Evolutionary conservation across 1,284 basidiomycete genomes (phyloP), one percentile per base, ranked within the genome.

Genomic region (Ceratobasidium sp.): DNA sequence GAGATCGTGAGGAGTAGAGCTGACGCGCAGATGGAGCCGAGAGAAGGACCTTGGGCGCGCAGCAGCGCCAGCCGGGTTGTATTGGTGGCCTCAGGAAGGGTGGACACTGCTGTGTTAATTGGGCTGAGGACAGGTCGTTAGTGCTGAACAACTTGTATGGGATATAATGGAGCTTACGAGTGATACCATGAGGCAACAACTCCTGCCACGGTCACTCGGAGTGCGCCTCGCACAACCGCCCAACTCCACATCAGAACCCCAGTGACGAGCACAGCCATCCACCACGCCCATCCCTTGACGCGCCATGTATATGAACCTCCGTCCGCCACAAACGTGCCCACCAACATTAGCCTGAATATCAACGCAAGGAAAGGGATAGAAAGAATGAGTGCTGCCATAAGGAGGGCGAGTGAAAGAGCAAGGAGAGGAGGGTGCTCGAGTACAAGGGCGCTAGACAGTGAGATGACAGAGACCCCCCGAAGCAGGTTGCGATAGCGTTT

Each of bases 181-280:
- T 95, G 97, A 81, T 97, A 98, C 95, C 95, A 98, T 51, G 92
- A 90, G 0, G 94, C 96, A 48, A 98, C 88, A 0, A 96, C 93
- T 31, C 90, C 92, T 0, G 94, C 90, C 59, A 91, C 90, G 0
- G 90, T 89, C 51, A 92, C 93, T 5, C 94, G 85, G 68, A 95
- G 83, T 0, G 95, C 81, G 0, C 96, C 95, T 39, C 95, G 86
- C 16, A 93, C 89, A 2, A 98, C 90, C 19, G 90, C 92, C 93
- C 95, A 96, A 11, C 88, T 92, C 95, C 95, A 98, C 1, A 96
- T 82, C 93, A 95, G 97, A 0, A 93, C 85, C 0, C 84, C 84
- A 1, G 91, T 83, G 0, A 91, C 88, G 2, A 86, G 85, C 54
- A 87, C 86, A 24, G 95, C 93, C 0, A 92, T 88, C 91, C 92